Percentiles rank a stretch among this genome's conserved stretches.
Conservation (phyloP, 2,329 filamentous ascomycete species). For the Botryotinia convoluta region DNA sequence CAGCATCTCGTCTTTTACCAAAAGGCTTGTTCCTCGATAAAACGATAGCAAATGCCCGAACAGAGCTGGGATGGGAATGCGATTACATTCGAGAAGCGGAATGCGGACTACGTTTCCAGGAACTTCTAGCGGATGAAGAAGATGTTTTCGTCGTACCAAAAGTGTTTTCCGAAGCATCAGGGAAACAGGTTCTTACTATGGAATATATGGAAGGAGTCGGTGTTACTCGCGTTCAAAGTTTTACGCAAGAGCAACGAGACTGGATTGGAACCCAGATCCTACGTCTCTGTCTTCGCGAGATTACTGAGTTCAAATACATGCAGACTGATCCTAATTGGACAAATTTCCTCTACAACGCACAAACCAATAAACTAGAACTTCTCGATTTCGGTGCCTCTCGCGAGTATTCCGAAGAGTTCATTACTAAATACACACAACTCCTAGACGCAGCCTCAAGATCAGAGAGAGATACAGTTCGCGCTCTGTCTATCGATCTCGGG, state of each 20-base stretch:
- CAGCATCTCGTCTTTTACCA: conserved; percentile 84
- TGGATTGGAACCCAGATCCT: conserved; percentile 96
- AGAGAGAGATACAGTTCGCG: conserved; percentile 62
- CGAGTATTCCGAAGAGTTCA: conserved; percentile 78
- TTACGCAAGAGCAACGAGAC: conserved; percentile 82
- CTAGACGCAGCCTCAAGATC: conserved; percentile 74
- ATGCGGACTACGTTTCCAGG: conserved; percentile 72
- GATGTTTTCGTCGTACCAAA: conserved; percentile 76
- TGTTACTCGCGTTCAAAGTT: conserved; percentile 74
- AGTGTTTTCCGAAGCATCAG: conserved; percentile 75
- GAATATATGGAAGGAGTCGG: conserved; percentile 83
- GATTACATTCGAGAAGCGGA: conserved; percentile 88
- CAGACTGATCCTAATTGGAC: conserved; percentile 99
- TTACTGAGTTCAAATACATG: conserved; percentile 95
- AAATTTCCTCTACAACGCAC: conserved; percentile 88
- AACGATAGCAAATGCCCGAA: conserved; percentile 91
- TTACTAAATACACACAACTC: conserved; percentile 74
- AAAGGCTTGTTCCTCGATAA: conserved; percentile 93
- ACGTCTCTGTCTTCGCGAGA: conserved; percentile 86
- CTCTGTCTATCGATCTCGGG: conserved; percentile 72
- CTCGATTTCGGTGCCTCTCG: conserved; percentile 93
- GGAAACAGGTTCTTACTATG: conserved; percentile 86
- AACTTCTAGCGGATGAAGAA: conserved; percentile 71
- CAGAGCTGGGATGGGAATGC: conserved; percentile 94
- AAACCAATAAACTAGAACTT: conserved; percentile 73